These are phyloP conservation scores for Pezicula carpinea DNA, from an alignment of 2,329 filamentous ascomycete genomes.

Conservation along the genomic window DNA sequence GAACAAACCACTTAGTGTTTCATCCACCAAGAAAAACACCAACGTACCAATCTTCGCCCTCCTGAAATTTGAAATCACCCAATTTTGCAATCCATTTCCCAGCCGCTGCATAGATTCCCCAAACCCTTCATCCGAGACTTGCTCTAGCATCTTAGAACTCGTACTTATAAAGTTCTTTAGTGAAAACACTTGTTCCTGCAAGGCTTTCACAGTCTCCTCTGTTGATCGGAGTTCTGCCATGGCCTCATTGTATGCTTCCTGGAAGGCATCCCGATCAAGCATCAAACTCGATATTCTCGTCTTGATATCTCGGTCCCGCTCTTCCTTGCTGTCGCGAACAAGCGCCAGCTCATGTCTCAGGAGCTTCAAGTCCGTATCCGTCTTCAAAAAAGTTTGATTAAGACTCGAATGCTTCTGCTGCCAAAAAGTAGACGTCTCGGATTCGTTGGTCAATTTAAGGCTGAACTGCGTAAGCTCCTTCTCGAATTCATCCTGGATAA, in stretches of 20 bases:
- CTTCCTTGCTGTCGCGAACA: conserved; percentile 42
- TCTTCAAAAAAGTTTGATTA: conserved; percentile 47
- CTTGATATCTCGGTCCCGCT: conserved; percentile 23
- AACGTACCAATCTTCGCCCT: conserved; percentile 47
- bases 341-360: conserved; percentile 45
- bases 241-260: conserved; percentile 44
- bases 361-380: conserved; percentile 48
- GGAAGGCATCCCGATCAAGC: conserved; percentile 33
- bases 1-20: too few species aligned
- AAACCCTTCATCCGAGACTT: conserved; percentile 62
- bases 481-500: conserved; percentile 50
- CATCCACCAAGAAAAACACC: not conserved
- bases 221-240: conserved; percentile 40
- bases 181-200: conserved; percentile 57
- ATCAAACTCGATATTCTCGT: conserved; percentile 22
- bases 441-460: conserved; percentile 40
- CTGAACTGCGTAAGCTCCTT: conserved; percentile 47
- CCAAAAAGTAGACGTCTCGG: conserved; percentile 53
- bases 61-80: conserved; percentile 67
- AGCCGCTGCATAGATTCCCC: conserved; percentile 56
- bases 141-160: conserved; percentile 56
- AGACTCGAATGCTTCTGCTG: conserved; percentile 49
- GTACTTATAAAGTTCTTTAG: conserved; percentile 70
- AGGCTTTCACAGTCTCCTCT: conserved; percentile 51
- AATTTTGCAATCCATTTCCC: conserved; percentile 67